phyloP scores from a whole-genome alignment of 257 asterid genomes.

The Primulina eburnea region DNA sequence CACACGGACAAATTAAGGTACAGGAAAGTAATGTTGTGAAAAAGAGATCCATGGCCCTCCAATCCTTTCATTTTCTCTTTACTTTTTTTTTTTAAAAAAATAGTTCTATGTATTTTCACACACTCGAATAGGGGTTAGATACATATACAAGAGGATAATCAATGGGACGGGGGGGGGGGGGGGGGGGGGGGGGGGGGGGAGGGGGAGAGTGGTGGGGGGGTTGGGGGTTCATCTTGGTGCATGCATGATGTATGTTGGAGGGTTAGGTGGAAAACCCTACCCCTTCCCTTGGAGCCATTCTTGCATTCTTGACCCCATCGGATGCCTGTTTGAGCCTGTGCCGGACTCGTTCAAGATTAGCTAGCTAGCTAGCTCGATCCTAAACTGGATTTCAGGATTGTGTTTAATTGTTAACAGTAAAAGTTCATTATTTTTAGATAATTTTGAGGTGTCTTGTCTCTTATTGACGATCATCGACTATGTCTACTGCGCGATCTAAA shows the following conservation, averaged over 20 bases:
- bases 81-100: background rate
- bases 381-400: background rate
- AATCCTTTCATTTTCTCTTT: background rate
- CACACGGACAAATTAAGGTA: slow-evolving; percentile 36
- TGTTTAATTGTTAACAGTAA: background rate
- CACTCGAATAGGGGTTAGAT: slow-evolving; percentile 13
- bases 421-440: too few species aligned
- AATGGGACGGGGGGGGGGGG: too few species aligned
- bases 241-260: slow-evolving; percentile 74
- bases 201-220: too few species aligned
- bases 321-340: background rate
- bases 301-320: slow-evolving; percentile 36
- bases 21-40: slow-evolving; percentile 43
- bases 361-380: background rate
- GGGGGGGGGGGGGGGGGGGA: too few species aligned
- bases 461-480: too few species aligned
- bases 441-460: too few species aligned
- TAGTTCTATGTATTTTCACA: background rate
- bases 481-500: too few species aligned
- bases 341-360: background rate
- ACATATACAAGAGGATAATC: slow-evolving; percentile 10
- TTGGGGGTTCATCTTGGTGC: slow-evolving; percentile 23
- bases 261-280: slow-evolving; percentile 70
- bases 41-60: slow-evolving; percentile 6
- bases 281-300: slow-evolving; percentile 50